Base-by-base conservation (phyloP, 2,329 filamentous ascomycete genomes). In the Cercospora sojina region DNA sequence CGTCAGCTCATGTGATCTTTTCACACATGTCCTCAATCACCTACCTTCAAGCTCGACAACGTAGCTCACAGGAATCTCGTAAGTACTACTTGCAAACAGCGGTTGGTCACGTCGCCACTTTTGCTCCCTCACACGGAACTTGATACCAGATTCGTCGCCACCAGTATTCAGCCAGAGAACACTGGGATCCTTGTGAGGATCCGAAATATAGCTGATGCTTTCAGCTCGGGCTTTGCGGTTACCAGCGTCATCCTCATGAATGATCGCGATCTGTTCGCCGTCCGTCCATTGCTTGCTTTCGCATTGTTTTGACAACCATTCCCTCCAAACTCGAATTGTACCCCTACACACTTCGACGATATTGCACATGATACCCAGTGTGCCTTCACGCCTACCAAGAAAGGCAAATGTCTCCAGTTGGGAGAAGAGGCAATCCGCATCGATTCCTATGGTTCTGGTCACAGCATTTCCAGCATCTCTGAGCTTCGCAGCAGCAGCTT, bases 351-450 rank as follows among this genome's bases (percentile, higher is more conserved):
- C 81, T 49, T 87, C 88, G 60, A 89, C 84, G 67, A 88, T 87
- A 73, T 84, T 88, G 62, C 86, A 79, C 70, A 92, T 89, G 0
- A 91, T 76, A 3, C 87, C 88, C 23, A 82, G 83, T 29, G 82
- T 83, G 0, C 87, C 84, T 0, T 88, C 86, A 31, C 87, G 81
- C 74, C 89, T 89, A 67, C 92, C 88, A 41, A 96, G 78, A 73
- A 88, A 91, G 7, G 86, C 86, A 25, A 87, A 82, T 5, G 87
- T 85, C 74, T 89, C 90, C 10, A 95, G 83, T 78, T 95, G 91
- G 1, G 89, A 88, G 75, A 94, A 93, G 18, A 88, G 80, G 77
- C 93, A 91, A 68, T 87, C 84, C 1, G 85, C 84, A 70, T 93
- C 91, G 1, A 95, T 80, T 55, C 83, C 82, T 49, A 94, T 76